phyloP scores from a whole-genome alignment of 225 moss, liverwort and hornwort species.

The Antitrichia curtipendula region DNA sequence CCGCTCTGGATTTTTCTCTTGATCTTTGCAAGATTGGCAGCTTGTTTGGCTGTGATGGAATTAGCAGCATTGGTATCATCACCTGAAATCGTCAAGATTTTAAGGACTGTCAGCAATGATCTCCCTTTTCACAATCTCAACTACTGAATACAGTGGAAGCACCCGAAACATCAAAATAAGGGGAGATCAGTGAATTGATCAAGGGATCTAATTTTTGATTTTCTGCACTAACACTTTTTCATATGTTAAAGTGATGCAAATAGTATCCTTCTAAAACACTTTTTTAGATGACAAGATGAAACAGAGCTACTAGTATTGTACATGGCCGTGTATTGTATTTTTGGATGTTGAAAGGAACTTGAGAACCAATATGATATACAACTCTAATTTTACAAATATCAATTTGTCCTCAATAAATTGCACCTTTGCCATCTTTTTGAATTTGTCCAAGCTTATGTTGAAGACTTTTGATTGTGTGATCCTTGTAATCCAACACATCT shows the following conservation, averaged over 20 bases:
- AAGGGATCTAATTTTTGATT: no score
- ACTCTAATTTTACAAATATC: not conserved
- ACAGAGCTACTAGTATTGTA: not conserved
- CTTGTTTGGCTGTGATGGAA: conserved; percentile 9
- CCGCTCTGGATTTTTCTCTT: conserved; percentile 4
- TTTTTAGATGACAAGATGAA: not conserved
- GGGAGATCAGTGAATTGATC: no score
- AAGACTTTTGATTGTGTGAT: conserved; percentile 40
- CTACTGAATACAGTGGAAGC: no score
- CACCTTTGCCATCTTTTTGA: conserved; percentile 14
- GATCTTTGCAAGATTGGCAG: conserved; percentile 10
- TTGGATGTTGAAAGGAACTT: not conserved
- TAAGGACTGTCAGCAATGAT: not conserved
- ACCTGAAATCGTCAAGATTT: not conserved
- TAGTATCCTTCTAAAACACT: not conserved
- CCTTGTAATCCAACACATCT: conserved; percentile 22
- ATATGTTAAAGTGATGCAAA: not conserved
- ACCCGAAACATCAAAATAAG: no score
- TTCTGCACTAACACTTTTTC: not conserved
- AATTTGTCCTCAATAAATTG: not conserved
- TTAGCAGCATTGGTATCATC: not conserved
- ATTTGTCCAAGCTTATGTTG: conserved; percentile 32
- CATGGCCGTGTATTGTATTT: not conserved
- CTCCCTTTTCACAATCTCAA: not conserved
- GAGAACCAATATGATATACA: not conserved